Conservation (phyloP, 768 basidiomycete species). For the Rhodotorula babjevae region DNA sequence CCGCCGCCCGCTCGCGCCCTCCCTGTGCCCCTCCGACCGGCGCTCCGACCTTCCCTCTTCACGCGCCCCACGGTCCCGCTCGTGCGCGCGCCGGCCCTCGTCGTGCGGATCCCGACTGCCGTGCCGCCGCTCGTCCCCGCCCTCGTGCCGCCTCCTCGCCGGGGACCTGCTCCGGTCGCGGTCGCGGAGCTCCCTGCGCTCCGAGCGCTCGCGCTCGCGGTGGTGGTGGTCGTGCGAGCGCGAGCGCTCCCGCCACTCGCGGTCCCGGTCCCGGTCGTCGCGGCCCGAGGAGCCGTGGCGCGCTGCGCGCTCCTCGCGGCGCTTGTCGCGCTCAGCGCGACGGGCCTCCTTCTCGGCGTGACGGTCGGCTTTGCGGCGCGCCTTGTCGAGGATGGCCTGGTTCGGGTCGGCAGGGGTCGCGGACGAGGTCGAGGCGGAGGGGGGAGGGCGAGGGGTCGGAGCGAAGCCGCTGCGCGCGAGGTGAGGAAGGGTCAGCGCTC, state of each 20-base stretch:
- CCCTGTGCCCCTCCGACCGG: neutral
- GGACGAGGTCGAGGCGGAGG: slow-evolving; percentile 13
- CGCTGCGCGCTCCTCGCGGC: slow-evolving; percentile 46
- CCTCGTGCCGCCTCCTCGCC: too few relatives aligned
- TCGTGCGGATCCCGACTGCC: neutral
- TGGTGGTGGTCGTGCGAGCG: neutral
- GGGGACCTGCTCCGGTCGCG: neutral
- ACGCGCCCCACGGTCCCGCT: too few relatives aligned
- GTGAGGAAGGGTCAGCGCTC: neutral
- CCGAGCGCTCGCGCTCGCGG: neutral
- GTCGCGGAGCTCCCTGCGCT: neutral
- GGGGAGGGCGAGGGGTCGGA: slow-evolving; percentile 44
- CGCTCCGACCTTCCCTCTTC: neutral
- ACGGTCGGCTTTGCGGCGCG: slow-evolving; percentile 43
- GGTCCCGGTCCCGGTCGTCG: neutral
- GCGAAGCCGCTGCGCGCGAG: slow-evolving; percentile 60
- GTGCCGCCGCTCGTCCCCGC: neutral
- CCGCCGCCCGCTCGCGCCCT: neutral
- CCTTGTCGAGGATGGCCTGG: slow-evolving; percentile 43
- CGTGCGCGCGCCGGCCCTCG: neutral
- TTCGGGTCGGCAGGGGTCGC: slow-evolving; percentile 32
- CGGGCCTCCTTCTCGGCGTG: slow-evolving; percentile 9
- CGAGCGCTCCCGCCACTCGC: too few relatives aligned
- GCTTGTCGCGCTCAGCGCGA: slow-evolving; percentile 3
- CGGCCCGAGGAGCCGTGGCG: neutral